Conservation (phyloP, 2,329 filamentous ascomycete genomes). For the Pyricularia grisea region DNA sequence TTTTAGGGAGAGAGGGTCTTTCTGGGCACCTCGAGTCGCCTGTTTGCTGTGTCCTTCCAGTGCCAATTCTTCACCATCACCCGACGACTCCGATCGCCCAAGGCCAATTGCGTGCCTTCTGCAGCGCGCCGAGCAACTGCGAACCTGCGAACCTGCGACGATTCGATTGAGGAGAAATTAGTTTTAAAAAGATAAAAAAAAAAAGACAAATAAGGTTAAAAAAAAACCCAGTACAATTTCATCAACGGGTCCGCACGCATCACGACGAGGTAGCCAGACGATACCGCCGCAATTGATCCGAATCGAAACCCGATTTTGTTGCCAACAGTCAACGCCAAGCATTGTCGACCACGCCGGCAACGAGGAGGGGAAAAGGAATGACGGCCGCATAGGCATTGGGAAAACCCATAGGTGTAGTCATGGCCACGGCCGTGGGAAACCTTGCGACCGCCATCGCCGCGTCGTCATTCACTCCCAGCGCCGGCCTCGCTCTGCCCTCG, state of each 20-base stretch:
- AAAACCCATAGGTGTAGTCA: background rate
- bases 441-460: background rate
- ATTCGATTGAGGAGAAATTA: background rate
- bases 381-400: background rate
- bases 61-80: background rate
- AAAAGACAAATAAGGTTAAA: background rate
- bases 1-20: background rate
- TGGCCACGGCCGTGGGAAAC: background rate
- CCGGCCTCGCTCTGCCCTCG: background rate
- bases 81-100: background rate
- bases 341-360: background rate
- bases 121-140: background rate
- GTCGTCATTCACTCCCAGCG: background rate
- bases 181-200: background rate
- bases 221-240: background rate
- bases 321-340: background rate
- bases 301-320: background rate
- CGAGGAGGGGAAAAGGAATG: background rate
- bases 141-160: background rate
- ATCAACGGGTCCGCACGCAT: background rate
- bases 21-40: background rate
- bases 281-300: background rate
- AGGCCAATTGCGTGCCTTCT: background rate
- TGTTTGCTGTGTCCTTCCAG: background rate
- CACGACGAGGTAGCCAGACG: background rate